Conservation (phyloP, 2,329 filamentous ascomycete genomes). For the Monosporascus sp. region DNA sequence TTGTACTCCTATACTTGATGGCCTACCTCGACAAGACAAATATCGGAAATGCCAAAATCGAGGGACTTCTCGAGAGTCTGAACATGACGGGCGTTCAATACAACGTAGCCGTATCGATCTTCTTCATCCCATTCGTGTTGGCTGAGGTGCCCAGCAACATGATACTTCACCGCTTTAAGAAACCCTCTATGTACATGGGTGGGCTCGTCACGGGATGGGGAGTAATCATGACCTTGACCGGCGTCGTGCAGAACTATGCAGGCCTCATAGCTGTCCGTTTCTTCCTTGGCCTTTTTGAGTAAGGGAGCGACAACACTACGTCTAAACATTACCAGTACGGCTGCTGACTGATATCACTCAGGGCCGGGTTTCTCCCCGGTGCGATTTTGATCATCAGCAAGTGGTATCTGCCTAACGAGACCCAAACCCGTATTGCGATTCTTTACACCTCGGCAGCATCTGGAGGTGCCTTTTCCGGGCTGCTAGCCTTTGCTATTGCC, state of each 20-base stretch:
- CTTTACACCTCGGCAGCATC: constrained; percentile 32
- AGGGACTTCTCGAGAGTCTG: constrained; percentile 13
- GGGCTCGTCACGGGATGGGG: constrained; percentile 31
- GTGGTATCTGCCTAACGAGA: constrained; percentile 29
- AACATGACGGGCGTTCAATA: constrained; percentile 29
- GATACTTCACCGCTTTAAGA: constrained; percentile 32
- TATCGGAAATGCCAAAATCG: constrained; percentile 20
- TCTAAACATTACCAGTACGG: neutral
- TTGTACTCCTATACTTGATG: constrained; percentile 25
- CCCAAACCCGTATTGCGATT: constrained; percentile 25
- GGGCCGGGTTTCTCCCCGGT: constrained; percentile 29
- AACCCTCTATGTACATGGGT: constrained; percentile 39
- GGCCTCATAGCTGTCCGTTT: constrained; percentile 36
- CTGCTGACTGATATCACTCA: constrained; percentile 7
- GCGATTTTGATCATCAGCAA: constrained; percentile 27
- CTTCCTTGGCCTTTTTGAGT: constrained; percentile 35
- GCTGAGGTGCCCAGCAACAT: constrained; percentile 35
- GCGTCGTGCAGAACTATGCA: constrained; percentile 32
- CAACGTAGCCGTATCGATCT: constrained; percentile 21
- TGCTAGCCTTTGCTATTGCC: constrained; percentile 38
- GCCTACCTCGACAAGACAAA: constrained; percentile 27
- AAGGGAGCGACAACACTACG: constrained; percentile 1
- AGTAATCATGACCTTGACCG: constrained; percentile 32
- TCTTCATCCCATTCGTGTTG: constrained; percentile 25
- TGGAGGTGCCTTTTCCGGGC: constrained; percentile 40